These are phyloP conservation scores for Metschnikowia sp. DNA, from an alignment of 805 yeast genomes.

Conservation along the genomic window DNA sequence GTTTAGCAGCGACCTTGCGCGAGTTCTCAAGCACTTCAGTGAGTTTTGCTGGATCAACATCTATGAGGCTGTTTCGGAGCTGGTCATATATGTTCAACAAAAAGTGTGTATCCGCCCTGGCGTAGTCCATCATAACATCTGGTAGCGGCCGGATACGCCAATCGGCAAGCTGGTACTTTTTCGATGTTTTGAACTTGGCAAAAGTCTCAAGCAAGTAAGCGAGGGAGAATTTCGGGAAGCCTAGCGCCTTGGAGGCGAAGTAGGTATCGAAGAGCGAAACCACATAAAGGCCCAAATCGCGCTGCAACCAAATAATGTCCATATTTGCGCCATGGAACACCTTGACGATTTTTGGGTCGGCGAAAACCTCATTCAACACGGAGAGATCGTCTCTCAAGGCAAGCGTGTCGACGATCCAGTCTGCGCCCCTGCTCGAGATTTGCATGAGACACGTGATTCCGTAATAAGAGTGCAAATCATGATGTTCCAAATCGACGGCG, in stretches of 20 bases:
- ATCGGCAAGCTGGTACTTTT: constrained; percentile 93
- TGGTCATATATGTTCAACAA: constrained; percentile 75
- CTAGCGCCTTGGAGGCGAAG: constrained; percentile 80
- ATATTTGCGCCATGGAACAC: constrained; percentile 95
- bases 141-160: constrained; percentile 91
- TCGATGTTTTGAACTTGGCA: constrained; percentile 84
- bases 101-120: constrained; percentile 94
- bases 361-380: constrained; percentile 66
- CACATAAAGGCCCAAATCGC: constrained; percentile 88
- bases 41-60: constrained; percentile 36
- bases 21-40: constrained; percentile 70
- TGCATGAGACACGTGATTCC: constrained; percentile 95
- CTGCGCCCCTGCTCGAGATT: constrained; percentile 74
- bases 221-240: constrained; percentile 76
- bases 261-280: constrained; percentile 91
- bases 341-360: constrained; percentile 78
- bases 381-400: constrained; percentile 70
- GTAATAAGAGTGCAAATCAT: constrained; percentile 83
- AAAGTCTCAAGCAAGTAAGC: constrained; percentile 78
- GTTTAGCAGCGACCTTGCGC: constrained; percentile 70
- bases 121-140: constrained; percentile 73
- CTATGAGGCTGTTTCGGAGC: constrained; percentile 59
- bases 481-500: constrained; percentile 96
- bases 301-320: constrained; percentile 96
- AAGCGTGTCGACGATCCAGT: constrained; percentile 85